Percentiles rank a stretch among this genome's conserved stretches.
These are phyloP conservation scores for Schwanniomyces vanrijiae DNA, from an alignment of 805 yeast genomes.

Conservation along the genomic window DNA sequence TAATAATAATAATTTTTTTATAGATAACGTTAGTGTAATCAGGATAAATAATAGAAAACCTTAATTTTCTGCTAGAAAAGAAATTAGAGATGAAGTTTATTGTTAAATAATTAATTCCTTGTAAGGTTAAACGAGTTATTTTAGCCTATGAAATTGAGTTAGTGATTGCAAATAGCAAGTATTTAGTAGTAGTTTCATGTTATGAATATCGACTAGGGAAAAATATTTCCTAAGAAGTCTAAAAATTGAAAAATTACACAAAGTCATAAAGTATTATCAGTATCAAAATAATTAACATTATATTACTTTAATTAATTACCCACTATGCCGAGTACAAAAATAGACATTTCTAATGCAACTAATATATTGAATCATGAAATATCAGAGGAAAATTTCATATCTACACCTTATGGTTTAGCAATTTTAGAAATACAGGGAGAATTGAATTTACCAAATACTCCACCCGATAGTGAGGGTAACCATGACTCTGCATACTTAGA, in stretches of 20 bases:
- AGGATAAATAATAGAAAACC: not conserved
- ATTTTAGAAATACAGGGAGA: slow-evolving; percentile 76
- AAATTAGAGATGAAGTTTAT: not conserved
- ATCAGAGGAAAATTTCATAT: slow-evolving; percentile 12
- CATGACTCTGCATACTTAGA: slow-evolving; percentile 23
- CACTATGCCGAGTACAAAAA: slow-evolving; percentile 18
- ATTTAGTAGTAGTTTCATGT: no score
- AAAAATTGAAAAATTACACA: not conserved
- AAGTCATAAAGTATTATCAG: not conserved
- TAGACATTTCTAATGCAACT: slow-evolving; percentile 15
- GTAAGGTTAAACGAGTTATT: no score
- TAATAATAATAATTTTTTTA: no score
- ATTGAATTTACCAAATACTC: slow-evolving; percentile 43
- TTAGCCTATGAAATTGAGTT: no score
- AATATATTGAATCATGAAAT: slow-evolving; percentile 5
- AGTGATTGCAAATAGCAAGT: no score
- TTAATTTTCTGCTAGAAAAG: not conserved
- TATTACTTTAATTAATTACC: not conserved
- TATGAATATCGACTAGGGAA: no score
- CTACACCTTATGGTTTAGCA: slow-evolving; percentile 59
- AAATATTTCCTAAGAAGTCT: no score
- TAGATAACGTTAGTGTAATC: no score
- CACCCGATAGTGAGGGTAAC: slow-evolving; percentile 34
- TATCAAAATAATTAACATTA: not conserved
- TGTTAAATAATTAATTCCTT: no score